Evolutionary conservation across 371 early-diverging fungal species (phyloP).

Genomic region (Chytridium lagenaria): DNA sequence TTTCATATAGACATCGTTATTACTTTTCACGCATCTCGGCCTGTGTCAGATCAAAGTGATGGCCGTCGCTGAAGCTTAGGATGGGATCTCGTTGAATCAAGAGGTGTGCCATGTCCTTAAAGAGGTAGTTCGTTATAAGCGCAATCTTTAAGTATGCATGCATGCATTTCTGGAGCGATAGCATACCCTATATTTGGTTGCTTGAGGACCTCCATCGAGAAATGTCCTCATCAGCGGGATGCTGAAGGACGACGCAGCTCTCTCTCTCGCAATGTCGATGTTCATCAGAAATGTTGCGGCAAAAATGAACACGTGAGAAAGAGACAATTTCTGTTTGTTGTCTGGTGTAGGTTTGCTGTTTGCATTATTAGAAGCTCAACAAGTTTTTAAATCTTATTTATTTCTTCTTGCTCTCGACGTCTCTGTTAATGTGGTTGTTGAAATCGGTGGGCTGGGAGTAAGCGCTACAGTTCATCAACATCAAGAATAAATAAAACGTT

Average conservation of each 20-base stretch:
- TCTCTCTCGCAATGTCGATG: conserved; percentile 29
- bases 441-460: no score
- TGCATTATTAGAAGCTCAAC: no score
- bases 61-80: conserved; percentile 38
- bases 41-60: conserved; percentile 64
- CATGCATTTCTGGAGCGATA: background rate
- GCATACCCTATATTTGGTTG: background rate
- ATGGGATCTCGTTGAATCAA: conserved; percentile 15
- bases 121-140: background rate
- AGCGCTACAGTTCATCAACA: no score
- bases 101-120: conserved; percentile 8
- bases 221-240: background rate
- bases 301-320: no score
- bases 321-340: no score
- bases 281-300: background rate
- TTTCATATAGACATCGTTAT: conserved; percentile 32
- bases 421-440: no score
- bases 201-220: conserved; percentile 12
- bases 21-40: conserved; percentile 69
- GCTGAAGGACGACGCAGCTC: conserved; percentile 11
- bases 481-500: no score
- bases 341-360: no score
- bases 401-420: no score
- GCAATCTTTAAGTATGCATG: no score
- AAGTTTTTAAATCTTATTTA: no score